A percentile compares a stretch with the other conserved stretches of the same genome.
Evolutionary conservation across 805 yeast genomes (phyloP).

Genomic region (Blastobotrys mokoenaii): DNA sequence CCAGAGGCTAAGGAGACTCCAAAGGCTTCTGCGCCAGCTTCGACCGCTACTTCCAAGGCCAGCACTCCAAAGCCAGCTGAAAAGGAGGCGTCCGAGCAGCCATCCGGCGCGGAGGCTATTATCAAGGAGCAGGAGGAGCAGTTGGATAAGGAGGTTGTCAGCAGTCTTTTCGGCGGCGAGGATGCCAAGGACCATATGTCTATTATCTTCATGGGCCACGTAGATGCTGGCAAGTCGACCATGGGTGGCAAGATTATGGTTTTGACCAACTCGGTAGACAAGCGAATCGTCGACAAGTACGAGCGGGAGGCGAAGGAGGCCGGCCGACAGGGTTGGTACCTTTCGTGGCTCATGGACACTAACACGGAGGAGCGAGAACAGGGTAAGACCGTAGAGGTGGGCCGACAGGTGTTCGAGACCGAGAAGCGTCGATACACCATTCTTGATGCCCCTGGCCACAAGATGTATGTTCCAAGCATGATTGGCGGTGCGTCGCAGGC

Average conservation of each 20-base stretch:
- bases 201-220: slow-evolving; percentile 98
- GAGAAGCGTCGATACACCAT: slow-evolving; percentile 96
- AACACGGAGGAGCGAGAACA: slow-evolving; percentile 98
- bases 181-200: slow-evolving; percentile 81
- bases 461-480: slow-evolving; percentile 98
- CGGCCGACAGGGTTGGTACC: slow-evolving; percentile 99
- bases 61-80: slow-evolving; percentile 16
- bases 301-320: slow-evolving; percentile 99
- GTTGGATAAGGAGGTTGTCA: slow-evolving; percentile 79
- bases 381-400: slow-evolving; percentile 99
- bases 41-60: slow-evolving; percentile 19
- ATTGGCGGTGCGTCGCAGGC: slow-evolving; percentile 99
- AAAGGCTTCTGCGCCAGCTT: slow-evolving; percentile 16
- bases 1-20: slow-evolving; percentile 7
- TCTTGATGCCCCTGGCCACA: slow-evolving; percentile 99
- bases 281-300: slow-evolving; percentile 96
- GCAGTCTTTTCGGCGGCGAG: slow-evolving; percentile 84
- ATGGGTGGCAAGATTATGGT: slow-evolving; percentile 97
- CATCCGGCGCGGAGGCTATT: slow-evolving; percentile 40
- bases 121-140: slow-evolving; percentile 68
- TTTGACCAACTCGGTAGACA: slow-evolving; percentile 95
- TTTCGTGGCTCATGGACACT: slow-evolving; percentile 99
- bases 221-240: slow-evolving; percentile 98
- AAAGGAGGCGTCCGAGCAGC: slow-evolving; percentile 15
- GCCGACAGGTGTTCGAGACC: slow-evolving; percentile 95